These are phyloP conservation scores for Salix brachista DNA, from an alignment of 345 rosid species.

Conservation along the genomic window DNA sequence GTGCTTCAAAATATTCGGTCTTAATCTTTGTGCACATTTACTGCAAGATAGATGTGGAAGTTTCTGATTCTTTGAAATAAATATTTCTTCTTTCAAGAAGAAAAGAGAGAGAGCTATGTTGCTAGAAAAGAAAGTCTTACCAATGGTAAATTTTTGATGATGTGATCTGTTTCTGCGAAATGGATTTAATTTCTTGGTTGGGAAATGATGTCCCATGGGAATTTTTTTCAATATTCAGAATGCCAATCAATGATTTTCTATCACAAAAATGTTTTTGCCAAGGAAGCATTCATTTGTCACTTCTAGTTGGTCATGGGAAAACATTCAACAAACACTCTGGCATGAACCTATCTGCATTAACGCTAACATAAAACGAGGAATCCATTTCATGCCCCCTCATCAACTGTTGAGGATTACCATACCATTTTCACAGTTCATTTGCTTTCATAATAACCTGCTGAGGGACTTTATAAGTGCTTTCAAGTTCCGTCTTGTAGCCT, in stretches of 20 bases:
- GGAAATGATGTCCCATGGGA: neutral
- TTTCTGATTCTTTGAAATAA: neutral
- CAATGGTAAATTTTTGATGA: neutral
- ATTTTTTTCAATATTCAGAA: neutral
- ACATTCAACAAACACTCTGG: neutral
- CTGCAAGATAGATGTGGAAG: neutral
- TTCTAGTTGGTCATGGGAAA: neutral
- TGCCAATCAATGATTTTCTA: neutral
- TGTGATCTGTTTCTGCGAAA: neutral
- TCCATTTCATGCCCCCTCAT: neutral
- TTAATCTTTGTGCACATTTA: neutral
- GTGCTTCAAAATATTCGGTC: neutral
- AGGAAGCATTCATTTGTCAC: neutral
- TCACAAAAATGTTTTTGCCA: neutral
- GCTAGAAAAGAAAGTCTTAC: neutral
- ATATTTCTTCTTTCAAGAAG: no score
- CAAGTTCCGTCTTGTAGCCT: slow-evolving; percentile 76
- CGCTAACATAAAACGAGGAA: neutral
- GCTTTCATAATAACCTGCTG: slow-evolving; percentile 72
- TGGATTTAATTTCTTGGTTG: neutral
- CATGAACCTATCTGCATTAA: neutral
- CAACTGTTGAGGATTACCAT: neutral
- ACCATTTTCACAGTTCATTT: neutral
- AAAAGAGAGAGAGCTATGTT: no score
- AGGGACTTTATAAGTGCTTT: slow-evolving; percentile 92